Evolutionary conservation across 106 monocot genomes (phyloP), one percentile per base, ranked within the genome.

Genomic region (Narthecium ossifragum): DNA sequence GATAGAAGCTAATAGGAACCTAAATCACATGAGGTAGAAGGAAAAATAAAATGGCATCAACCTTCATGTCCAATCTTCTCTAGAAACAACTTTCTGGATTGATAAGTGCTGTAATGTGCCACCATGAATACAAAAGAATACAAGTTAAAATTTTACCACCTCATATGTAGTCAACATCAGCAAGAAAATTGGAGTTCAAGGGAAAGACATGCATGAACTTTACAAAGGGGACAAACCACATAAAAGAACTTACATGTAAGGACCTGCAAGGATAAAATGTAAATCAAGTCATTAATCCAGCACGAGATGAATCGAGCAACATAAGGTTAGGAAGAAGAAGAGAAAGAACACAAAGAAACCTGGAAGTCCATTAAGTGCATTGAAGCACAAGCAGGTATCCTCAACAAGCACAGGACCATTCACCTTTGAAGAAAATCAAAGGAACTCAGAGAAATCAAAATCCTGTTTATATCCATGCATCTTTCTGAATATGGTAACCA

Each of bases 191-290:
- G n/a, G n/a, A 53, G 36, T 8, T 36, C 24, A 39, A 31, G 47
- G 25, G 17, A 23, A 55, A 17, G 26, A 65, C 83, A n/a, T n/a
- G n/a, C n/a, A n/a, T n/a, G n/a, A n/a, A n/a, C n/a, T n/a, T n/a
- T n/a, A 34, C 4, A 52, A 52, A 22, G 6, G 27, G 6, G 4
- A 29, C 51, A 46, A 17, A 65, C 24, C 22, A 60, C n/a, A n/a
- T n/a, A n/a, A n/a, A n/a, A n/a, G n/a, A n/a, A n/a, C n/a, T 84
- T 86, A 96, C 94, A 96, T 86, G 64, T 96, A 96, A 51, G 94
- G 94, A 32, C 94, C 93, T 94, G 93, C 69, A 80, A 45, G 18
- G 38, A 55, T 62, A 12, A n/a, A 59, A 8, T 10, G 0, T 21
- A 7, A 47, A 58, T 1, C 18, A 46, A 38, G 34, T 50, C 11